Evolutionary conservation across 2,329 filamentous ascomycete species (phyloP), one percentile per base, ranked within the genome.

Genomic region (Chaetomium strumarium): DNA sequence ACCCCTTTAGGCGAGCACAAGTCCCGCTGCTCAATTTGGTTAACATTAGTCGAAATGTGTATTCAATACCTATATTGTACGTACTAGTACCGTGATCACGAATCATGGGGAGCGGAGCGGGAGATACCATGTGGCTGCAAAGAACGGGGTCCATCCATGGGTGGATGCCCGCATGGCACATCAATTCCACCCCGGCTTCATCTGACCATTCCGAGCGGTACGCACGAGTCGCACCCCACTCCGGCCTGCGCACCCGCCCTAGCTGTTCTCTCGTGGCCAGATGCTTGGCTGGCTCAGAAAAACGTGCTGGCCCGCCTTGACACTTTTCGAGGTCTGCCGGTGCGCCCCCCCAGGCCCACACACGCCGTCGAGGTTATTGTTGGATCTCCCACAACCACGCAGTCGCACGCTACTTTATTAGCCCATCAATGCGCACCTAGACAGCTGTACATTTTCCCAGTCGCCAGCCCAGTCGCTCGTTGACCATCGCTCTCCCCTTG

Each of bases 281-380:
- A 56, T 60, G 55, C 58, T 60, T 54, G 56, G 55, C 24, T 24
- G 52, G 51, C 54, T 57, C 54, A 57, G 56, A 62, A 63, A 62
- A 63, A 62, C 61, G 61, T 63, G 61, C 58, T 59, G 55, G 55
- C 55, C 60, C 60, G 59, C 56, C 59, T 55, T 49, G 51, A 57
- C 49, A 45, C 48, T 56, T n/a, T n/a, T 52, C 43, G 31, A 51
- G 45, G 41, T 44, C 55, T 58, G 46, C 52, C 56, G 55, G 55
- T 49, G 52, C 37, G 44, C 30, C 33, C 44, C 43, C 49, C 50
- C 50, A 44, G 46, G 43, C 42, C 31, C 47, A 24, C 34, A 20
- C 49, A 52, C 30, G 37, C 51, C 31, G 36, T 58, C 51, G 58
- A 56, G 49, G n/a, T n/a, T n/a, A n/a, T n/a, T n/a, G 53, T 57